A percentile compares a stretch with the other conserved stretches of the same genome.
phyloP scores from a whole-genome alignment of 73 alveolate species.

The Paramecium caudatum region DNA sequence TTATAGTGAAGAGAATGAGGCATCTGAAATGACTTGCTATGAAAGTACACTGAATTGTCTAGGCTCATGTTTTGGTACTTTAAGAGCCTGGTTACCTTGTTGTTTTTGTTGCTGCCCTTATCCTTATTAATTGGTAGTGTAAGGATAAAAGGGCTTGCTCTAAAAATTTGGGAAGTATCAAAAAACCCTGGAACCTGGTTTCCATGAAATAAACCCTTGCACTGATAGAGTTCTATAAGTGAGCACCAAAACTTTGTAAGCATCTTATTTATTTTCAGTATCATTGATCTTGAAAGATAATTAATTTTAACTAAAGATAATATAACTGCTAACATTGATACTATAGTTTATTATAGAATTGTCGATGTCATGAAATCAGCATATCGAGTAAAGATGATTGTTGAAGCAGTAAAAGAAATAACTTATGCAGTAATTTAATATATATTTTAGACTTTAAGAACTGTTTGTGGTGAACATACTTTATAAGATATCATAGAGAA shows the following conservation, averaged over 20 bases:
- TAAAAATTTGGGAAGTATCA: conserved; percentile 72
- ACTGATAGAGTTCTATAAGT: conserved; percentile 39
- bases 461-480: conserved; percentile 78
- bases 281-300: conserved; percentile 72
- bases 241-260: conserved; percentile 62
- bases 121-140: conserved; percentile 43
- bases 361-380: conserved; percentile 71
- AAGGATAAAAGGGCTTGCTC: conserved; percentile 62
- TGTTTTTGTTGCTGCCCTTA: conserved; percentile 74
- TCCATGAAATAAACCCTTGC: conserved; percentile 73
- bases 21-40: conserved; percentile 66
- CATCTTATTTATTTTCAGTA: neutral
- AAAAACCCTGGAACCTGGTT: conserved; percentile 72
- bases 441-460: conserved; percentile 35
- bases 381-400: conserved; percentile 69
- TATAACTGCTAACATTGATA: conserved; percentile 73
- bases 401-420: conserved; percentile 65
- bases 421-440: conserved; percentile 62
- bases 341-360: conserved; percentile 71
- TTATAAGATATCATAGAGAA: conserved; percentile 71
- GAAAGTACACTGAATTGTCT: conserved; percentile 58
- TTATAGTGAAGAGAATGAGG: conserved; percentile 34
- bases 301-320: conserved; percentile 71
- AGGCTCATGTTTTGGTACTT: conserved; percentile 68
- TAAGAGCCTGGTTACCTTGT: conserved; percentile 75